Conservation (phyloP, 495 filamentous ascomycete species). For the Aspergillus incahuasiensis region DNA sequence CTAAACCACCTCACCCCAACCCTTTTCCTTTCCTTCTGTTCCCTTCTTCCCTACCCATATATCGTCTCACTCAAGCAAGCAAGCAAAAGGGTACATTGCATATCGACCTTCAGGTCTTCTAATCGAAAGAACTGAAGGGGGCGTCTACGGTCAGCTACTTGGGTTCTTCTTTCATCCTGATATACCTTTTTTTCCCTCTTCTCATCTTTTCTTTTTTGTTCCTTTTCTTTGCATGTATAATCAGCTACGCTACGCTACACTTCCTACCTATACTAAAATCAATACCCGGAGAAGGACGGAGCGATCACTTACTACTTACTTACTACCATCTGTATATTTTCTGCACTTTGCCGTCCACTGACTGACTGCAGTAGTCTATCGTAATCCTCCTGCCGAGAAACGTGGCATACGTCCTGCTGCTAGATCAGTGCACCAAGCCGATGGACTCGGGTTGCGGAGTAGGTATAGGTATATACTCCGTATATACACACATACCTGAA, state of each 20-base stretch:
- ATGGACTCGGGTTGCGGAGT: too few species aligned
- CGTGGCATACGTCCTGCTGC: too few species aligned
- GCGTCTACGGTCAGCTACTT: background rate
- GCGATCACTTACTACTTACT: background rate
- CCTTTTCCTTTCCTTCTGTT: background rate
- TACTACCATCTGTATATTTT: background rate
- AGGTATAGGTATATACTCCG: too few species aligned
- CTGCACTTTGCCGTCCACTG: too few species aligned
- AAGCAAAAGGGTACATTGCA: background rate
- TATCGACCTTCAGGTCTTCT: background rate
- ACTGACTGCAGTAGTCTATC: too few species aligned
- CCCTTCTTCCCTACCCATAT: background rate
- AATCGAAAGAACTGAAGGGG: background rate
- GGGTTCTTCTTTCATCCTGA: too few species aligned
- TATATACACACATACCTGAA: too few species aligned
- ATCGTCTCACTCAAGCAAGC: background rate
- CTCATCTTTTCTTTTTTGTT: background rate
- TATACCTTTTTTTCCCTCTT: too few species aligned
- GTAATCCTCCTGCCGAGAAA: too few species aligned
- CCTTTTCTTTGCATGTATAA: background rate
- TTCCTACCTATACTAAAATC: background rate
- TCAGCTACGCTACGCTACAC: background rate
- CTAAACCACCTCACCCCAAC: background rate
- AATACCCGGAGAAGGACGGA: background rate
- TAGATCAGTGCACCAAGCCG: too few species aligned